These are phyloP conservation scores for Bipolaris cookei DNA, from an alignment of 2,329 filamentous ascomycete genomes.

Conservation along the genomic window DNA sequence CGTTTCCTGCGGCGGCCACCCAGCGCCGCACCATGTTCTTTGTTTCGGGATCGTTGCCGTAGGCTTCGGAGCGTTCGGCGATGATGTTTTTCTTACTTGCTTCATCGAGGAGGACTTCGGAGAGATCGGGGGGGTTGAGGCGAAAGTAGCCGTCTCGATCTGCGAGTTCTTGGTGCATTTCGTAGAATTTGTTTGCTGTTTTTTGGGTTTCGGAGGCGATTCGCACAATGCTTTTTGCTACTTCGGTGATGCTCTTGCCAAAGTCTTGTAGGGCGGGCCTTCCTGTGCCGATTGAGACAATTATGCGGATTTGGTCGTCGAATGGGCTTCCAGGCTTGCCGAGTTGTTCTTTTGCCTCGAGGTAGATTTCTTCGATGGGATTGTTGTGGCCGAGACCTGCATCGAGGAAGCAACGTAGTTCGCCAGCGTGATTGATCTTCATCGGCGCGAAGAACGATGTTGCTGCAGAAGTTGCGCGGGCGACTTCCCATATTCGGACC, in stretches of 20 bases:
- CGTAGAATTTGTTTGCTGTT: constrained; percentile 12
- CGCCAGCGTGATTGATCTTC: constrained; percentile 40
- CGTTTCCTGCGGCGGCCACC: constrained; percentile 3
- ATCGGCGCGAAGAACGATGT: constrained; percentile 40
- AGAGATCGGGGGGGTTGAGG: constrained; percentile 13
- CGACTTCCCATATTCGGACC: constrained; percentile 42
- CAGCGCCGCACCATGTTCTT: neutral
- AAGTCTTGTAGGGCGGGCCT: constrained; percentile 5
- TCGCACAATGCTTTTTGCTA: constrained; percentile 9
- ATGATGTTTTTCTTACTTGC: constrained; percentile 12
- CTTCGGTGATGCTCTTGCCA: constrained; percentile 8
- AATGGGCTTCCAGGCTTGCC: neutral
- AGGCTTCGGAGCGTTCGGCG: constrained; percentile 1
- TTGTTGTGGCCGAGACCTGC: constrained; percentile 52
- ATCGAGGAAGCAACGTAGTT: constrained; percentile 49
- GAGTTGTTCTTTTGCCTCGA: constrained; percentile 30
- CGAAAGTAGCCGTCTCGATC: constrained; percentile 7
- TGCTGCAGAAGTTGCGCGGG: constrained; percentile 23
- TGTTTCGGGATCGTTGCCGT: constrained; percentile 1
- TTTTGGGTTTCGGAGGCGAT: constrained; percentile 18
- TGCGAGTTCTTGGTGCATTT: neutral
- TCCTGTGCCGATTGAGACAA: constrained; percentile 16
- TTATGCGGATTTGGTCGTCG: constrained; percentile 9
- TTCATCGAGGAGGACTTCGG: constrained; percentile 8
- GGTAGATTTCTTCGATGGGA: constrained; percentile 50